Conservation (phyloP, 2,329 filamentous ascomycete genomes). For the Camillea tinctor region DNA sequence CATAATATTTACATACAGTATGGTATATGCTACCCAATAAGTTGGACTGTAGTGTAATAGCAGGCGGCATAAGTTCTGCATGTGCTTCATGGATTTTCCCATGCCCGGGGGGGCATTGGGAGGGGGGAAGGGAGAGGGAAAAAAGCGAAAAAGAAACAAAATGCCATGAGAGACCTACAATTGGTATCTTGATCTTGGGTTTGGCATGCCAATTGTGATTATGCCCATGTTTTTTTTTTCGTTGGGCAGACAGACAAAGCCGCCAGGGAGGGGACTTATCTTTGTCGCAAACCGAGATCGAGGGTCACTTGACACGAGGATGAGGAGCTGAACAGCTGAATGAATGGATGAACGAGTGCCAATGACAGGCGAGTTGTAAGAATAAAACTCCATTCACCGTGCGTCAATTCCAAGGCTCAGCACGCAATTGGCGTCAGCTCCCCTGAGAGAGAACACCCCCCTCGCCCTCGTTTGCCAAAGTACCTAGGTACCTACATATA, state of each 20-base stretch:
- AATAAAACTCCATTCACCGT: background rate
- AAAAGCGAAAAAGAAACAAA: no score
- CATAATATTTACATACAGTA: background rate
- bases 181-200: no score
- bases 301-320: slow-evolving; percentile 2
- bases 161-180: no score
- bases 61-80: no score
- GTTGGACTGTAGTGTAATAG: no score
- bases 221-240: background rate
- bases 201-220: background rate
- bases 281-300: slow-evolving; percentile 1
- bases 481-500: slow-evolving; percentile 10
- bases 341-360: background rate
- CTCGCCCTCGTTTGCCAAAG: no score
- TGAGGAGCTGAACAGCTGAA: slow-evolving; percentile 1
- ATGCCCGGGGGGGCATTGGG: no score
- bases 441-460: background rate
- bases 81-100: no score
- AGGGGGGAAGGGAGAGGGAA: no score
- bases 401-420: slow-evolving; percentile 4
- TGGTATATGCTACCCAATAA: no score
- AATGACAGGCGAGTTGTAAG: background rate
- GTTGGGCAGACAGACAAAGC: background rate
- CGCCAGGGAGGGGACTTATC: background rate
- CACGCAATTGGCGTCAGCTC: slow-evolving; percentile 1